A percentile compares a stretch with the other conserved stretches of the same genome.
Conservation (phyloP, 2,329 filamentous ascomycete genomes). For the Botryotinia narcissicola region DNA sequence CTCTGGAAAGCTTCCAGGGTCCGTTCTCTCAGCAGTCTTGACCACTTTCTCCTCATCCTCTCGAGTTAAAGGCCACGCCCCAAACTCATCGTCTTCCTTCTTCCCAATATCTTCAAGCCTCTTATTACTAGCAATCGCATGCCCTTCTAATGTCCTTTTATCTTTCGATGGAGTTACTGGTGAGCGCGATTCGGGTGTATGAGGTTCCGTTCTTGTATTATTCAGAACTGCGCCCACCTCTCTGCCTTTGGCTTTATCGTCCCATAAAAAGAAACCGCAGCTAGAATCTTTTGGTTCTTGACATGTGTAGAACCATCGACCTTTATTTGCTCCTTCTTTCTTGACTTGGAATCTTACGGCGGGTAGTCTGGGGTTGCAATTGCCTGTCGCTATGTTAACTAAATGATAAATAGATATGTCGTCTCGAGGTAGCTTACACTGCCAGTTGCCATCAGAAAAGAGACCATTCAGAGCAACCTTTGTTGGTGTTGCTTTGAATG, state of each 20-base stretch:
- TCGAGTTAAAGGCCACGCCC: constrained; percentile 29
- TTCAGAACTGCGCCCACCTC: constrained; percentile 45
- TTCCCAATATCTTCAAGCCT: constrained; percentile 23
- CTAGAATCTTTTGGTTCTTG: constrained; percentile 45
- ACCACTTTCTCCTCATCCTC: constrained; percentile 31
- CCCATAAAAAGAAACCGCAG: constrained; percentile 59
- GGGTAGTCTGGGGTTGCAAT: constrained; percentile 22
- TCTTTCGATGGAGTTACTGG: constrained; percentile 24
- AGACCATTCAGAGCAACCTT: constrained; percentile 22
- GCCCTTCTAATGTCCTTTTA: constrained; percentile 25
- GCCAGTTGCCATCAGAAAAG: constrained; percentile 22
- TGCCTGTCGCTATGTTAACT: constrained; percentile 11
- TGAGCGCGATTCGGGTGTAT: constrained; percentile 19
- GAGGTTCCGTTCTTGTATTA: constrained; percentile 46
- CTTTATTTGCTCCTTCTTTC: constrained; percentile 50
- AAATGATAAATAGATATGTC: too few relatives aligned
- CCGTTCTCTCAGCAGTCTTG: constrained; percentile 19
- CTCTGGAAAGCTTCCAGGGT: constrained; percentile 26
- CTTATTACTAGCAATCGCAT: constrained; percentile 25
- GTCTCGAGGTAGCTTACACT: constrained; percentile 5
- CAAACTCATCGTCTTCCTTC: constrained; percentile 35
- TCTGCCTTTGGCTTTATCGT: constrained; percentile 49
- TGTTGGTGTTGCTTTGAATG: constrained; percentile 4
- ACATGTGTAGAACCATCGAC: constrained; percentile 54
- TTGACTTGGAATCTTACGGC: constrained; percentile 41